A percentile compares a stretch with the other conserved stretches of the same genome.
phyloP scores from a whole-genome alignment of 768 basidiomycete species.

The Lactarius tabidus region DNA sequence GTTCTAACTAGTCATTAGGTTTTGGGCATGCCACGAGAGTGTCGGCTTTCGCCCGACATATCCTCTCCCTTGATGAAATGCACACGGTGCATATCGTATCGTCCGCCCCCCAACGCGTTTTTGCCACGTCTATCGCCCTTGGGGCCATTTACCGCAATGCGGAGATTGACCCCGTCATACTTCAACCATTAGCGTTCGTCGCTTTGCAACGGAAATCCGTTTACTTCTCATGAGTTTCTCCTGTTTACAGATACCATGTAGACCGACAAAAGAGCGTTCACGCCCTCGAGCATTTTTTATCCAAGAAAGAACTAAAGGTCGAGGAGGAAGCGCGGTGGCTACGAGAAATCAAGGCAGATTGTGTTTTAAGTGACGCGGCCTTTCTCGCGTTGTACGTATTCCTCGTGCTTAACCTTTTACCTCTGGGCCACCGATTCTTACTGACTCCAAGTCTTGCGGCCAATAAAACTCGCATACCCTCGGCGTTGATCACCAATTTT shows the following conservation, averaged over 20 bases:
- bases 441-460: conserved; percentile 56
- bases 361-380: conserved; percentile 72
- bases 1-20: conserved; percentile 37
- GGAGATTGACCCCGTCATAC: conserved; percentile 74
- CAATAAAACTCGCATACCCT: conserved; percentile 58
- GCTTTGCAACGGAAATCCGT: neutral
- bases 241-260: conserved; percentile 54
- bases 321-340: conserved; percentile 59
- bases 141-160: conserved; percentile 69
- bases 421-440: neutral
- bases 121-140: conserved; percentile 54
- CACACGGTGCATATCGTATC: conserved; percentile 63
- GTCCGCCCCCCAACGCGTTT: conserved; percentile 69
- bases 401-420: neutral
- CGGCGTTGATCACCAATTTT: conserved; percentile 74
- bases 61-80: conserved; percentile 44
- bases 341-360: conserved; percentile 43
- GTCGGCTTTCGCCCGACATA: conserved; percentile 62
- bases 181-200: conserved; percentile 73
- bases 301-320: conserved; percentile 50
- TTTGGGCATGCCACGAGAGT: conserved; percentile 84
- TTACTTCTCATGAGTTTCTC: conserved; percentile 13
- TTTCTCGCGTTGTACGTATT: conserved; percentile 67
- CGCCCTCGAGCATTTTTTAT: conserved; percentile 55
- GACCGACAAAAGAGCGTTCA: conserved; percentile 67